These are phyloP conservation scores for Ophiognomonia clavigignenti-juglandacearum DNA, from an alignment of 2,329 filamentous ascomycete genomes.

Conservation along the genomic window DNA sequence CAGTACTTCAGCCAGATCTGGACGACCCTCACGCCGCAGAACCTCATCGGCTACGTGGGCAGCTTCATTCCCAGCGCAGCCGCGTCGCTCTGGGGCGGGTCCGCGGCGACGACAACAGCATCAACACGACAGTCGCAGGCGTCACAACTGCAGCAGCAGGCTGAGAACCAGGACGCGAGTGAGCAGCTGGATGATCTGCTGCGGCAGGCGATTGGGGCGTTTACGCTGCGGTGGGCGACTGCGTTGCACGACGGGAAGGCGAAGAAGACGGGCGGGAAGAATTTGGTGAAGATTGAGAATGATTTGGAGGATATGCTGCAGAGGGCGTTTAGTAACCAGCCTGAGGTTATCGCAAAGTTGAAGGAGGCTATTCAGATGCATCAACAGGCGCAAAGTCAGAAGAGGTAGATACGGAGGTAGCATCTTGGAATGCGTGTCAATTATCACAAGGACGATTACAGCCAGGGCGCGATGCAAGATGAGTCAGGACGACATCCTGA, in stretches of 20 bases:
- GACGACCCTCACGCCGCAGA: conserved; percentile 56
- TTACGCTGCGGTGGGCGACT: conserved; percentile 56
- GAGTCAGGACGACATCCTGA: too few relatives aligned
- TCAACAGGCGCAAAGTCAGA: conserved; percentile 46
- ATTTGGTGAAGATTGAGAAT: conserved; percentile 47
- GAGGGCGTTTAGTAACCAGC: conserved; percentile 54
- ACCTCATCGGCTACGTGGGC: conserved; percentile 54
- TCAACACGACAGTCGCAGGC: conserved; percentile 22
- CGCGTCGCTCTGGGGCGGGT: conserved; percentile 39
- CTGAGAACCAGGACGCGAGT: conserved; percentile 50
- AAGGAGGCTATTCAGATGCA: conserved; percentile 58
- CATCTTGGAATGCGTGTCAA: too few relatives aligned
- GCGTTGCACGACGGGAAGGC: conserved; percentile 44
- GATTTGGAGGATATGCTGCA: conserved; percentile 54
- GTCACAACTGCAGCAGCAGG: conserved; percentile 15
- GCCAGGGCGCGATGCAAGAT: too few relatives aligned
- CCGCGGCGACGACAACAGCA: conserved; percentile 26
- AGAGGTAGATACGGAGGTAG: not conserved
- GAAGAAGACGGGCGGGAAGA: conserved; percentile 43
- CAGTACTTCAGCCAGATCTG: conserved; percentile 63
- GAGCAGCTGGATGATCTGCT: conserved; percentile 61
- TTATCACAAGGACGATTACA: too few relatives aligned
- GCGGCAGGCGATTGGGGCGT: conserved; percentile 57
- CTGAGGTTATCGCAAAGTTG: conserved; percentile 53
- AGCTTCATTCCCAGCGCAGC: conserved; percentile 54